Base-by-base conservation (phyloP, 805 yeast genomes). In the Suhomyces emberorum region DNA sequence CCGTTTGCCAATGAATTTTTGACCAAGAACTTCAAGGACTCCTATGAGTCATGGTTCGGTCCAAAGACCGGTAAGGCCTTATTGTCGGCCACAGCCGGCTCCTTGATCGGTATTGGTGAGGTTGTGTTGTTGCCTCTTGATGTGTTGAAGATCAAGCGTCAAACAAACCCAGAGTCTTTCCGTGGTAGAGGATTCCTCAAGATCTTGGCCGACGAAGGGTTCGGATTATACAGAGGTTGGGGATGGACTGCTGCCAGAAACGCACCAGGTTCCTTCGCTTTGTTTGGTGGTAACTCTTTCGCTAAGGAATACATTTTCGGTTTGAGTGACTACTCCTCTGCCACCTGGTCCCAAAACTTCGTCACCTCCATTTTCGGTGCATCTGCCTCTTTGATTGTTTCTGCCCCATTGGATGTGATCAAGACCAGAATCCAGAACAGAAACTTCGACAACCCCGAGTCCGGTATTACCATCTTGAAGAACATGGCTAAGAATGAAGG, bases 241-340 rank as follows among this genome's bases (percentile, higher is more conserved):
- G 98, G 97, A 41, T 93, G 99, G 99, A 93, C 99, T 42, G 95
- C 95, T 51, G 99, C 99, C 29, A 83, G 99, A 77, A 93, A 93
- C 61, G 97, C 98, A 2, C 99, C 99, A 25, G 99, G 99, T 42
- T 88, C 96, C 2, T 93, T 93, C 58, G 96, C 98, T 12, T 72
- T 93, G 39, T 93, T 93, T 51, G 99, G 99, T 51, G 99, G 98
- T 68, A 88, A 91, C 58, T 96, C 99, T 11, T 93, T 93, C 60
- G 98, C 98, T 43, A 93, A 93, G 70, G 99, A 93, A 69, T 93
- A 87, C 69, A 77, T 93, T 42, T 79, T 88, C 52, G 89, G 89
- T 11, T 74, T 93, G 54, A 57, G 72, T 49, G 98, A 93, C 68
- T 88, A 93, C 71, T 74, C 89, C 22, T 63, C 79, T 44, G 98